These are phyloP conservation scores for Leptographium wingfieldii DNA, from an alignment of 2,329 filamentous ascomycete species.

Conservation along the genomic window DNA sequence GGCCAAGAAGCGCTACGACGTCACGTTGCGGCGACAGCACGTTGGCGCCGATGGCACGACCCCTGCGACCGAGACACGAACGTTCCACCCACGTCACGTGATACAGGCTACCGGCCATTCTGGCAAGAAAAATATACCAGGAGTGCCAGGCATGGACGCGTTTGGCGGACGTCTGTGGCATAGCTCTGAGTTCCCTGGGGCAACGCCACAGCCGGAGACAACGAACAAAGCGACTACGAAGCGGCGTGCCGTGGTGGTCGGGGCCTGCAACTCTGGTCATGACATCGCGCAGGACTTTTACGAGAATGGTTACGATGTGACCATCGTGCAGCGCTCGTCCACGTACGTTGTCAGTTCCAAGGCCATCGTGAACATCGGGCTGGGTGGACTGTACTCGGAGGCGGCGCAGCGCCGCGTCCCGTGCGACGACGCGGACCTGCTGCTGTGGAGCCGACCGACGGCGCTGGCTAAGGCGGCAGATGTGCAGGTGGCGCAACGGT, in stretches of 20 bases:
- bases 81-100: slow-evolving; percentile 48
- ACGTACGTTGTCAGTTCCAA: slow-evolving; percentile 41
- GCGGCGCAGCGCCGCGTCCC: slow-evolving; percentile 24
- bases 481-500: slow-evolving; percentile 25
- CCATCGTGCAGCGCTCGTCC: slow-evolving; percentile 45
- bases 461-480: slow-evolving; percentile 39
- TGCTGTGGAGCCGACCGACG: slow-evolving; percentile 34
- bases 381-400: slow-evolving; percentile 28
- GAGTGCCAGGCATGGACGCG: slow-evolving; percentile 37
- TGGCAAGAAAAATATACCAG: slow-evolving; percentile 50
- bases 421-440: slow-evolving; percentile 45
- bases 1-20: slow-evolving; percentile 36
- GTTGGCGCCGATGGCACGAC: slow-evolving; percentile 21
- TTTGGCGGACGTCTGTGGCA: slow-evolving; percentile 46
- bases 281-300: slow-evolving; percentile 47
- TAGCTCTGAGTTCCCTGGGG: slow-evolving; percentile 36
- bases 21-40: slow-evolving; percentile 35
- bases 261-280: slow-evolving; percentile 45
- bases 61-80: slow-evolving; percentile 32
- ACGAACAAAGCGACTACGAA: slow-evolving; percentile 18
- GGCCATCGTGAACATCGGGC: slow-evolving; percentile 27
- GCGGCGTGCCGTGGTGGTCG: slow-evolving; percentile 42
- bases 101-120: slow-evolving; percentile 57
- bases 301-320: slow-evolving; percentile 45
- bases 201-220: slow-evolving; percentile 14